phyloP scores from a whole-genome alignment of 139 green algal genomes.

The Tetradesmus obliquus region DNA sequence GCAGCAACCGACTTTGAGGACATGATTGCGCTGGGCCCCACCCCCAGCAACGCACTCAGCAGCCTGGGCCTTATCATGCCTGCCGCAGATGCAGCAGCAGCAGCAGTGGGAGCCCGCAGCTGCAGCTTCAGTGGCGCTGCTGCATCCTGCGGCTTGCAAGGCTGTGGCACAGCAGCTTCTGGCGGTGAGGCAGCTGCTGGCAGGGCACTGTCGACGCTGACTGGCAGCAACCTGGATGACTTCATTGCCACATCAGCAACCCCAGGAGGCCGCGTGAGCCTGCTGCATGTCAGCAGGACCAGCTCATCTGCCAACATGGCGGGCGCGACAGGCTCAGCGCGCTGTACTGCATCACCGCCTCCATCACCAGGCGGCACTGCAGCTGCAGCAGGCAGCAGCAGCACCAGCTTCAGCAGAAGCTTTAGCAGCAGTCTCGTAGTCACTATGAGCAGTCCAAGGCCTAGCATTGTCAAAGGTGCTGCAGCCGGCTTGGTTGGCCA shows the following conservation, averaged over 20 bases:
- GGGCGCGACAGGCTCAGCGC: background rate
- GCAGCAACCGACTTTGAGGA: constrained; percentile 30
- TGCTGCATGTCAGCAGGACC: background rate
- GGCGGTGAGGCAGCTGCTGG: background rate
- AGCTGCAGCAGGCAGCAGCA: background rate
- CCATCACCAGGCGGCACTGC: background rate
- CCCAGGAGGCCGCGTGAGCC: background rate
- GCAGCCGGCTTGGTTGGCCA: background rate
- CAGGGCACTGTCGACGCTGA: background rate
- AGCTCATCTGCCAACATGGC: background rate
- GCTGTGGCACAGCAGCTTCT: background rate
- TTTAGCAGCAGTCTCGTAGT: background rate
- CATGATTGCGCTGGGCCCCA: constrained; percentile 1
- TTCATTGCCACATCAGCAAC: constrained; percentile 31
- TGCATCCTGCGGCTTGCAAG: background rate
- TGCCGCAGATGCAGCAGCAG: background rate
- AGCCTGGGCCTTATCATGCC: constrained; percentile 1
- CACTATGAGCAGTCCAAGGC: background rate
- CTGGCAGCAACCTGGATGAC: constrained; percentile 27
- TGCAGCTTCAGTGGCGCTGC: background rate
- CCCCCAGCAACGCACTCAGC: background rate
- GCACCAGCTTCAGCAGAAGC: background rate
- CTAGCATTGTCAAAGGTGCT: background rate
- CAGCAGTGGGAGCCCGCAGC: background rate
- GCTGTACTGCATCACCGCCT: background rate